Base-by-base conservation (phyloP, 2,329 filamentous ascomycete genomes). In the Hypoxylon sp. region DNA sequence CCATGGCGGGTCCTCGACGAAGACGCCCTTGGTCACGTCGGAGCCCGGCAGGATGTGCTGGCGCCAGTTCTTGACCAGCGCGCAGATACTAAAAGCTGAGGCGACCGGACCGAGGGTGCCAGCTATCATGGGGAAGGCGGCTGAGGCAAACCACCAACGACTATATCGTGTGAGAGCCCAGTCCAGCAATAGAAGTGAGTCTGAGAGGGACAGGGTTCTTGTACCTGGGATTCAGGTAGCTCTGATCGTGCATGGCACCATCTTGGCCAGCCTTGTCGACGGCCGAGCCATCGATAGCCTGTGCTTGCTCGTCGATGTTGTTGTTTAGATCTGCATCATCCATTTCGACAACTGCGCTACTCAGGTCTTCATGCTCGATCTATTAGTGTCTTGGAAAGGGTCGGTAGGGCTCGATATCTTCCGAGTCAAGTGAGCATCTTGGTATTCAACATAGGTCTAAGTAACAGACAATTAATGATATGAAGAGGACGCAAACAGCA, bases 41-140 rank as follows among this genome's bases (percentile, higher is more conserved):
- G 81, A 76, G 0, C 78, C 77, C 0, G 81, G 78, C 1, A 74
- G 71, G 4, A 83, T 75, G 45, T 79, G 78, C 70, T 88, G 83
- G 58, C 90, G 82, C 93, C 92, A 97, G 18, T 85, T 85, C 23
- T 86, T 87, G 1, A 91, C 90, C n/a, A 97, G 80, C 6, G 92
- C 91, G 60, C 90, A 92, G 56, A 97, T 92, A 55, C 89, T 94
- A 74, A 95, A 89, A 24, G 95, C 87, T 55, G 93, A 96, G 2
- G 93, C 93, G 8, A 96, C 84, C 0, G 93, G 93, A 0, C 91
- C 92, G 2, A 95, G 83, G 0, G 92, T 92, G 27, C 91, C 92
- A 2, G 92, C 91, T 9, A 95, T 82, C 70, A 97, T 85, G 26
- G 90, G 90, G 62, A 93, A 87, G 8, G 83, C 84, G 1, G 85